A percentile compares a stretch with the other conserved stretches of the same genome.
These are phyloP conservation scores for Oryza nivara DNA, from an alignment of 176 grass and related monocot species.

Conservation along the genomic window DNA sequence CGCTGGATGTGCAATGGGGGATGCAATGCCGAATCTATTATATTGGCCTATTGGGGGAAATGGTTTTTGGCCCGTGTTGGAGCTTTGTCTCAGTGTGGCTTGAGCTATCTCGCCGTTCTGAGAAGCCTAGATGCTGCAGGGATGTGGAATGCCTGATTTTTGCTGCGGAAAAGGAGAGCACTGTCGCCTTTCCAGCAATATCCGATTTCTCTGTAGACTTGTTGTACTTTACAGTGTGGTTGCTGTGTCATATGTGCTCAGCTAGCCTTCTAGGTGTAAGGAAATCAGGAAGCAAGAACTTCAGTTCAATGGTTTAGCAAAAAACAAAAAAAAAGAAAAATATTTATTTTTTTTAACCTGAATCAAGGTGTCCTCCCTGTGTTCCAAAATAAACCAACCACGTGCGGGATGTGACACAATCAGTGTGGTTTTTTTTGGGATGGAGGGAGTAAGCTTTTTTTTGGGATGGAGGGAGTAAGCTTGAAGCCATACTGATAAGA, in stretches of 20 bases:
- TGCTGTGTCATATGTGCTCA: not conserved
- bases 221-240: not conserved
- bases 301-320: too few species aligned
- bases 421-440: too few species aligned
- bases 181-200: not conserved
- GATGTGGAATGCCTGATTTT: not conserved
- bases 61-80: not conserved
- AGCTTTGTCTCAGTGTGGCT: not conserved
- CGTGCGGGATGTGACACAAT: too few species aligned
- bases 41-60: not conserved
- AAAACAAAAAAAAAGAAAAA: too few species aligned
- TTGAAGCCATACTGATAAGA: not conserved
- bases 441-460: not conserved
- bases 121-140: not conserved
- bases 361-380: not conserved
- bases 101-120: not conserved
- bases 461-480: not conserved
- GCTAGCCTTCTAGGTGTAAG: not conserved
- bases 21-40: not conserved
- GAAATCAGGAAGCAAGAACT: not conserved
- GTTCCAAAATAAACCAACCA: too few species aligned
- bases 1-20: not conserved
- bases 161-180: not conserved
- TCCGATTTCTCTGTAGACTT: not conserved
- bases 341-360: not conserved